Base-by-base conservation (phyloP, 2,329 filamentous ascomycete species). In the Aspergillus melleus region DNA sequence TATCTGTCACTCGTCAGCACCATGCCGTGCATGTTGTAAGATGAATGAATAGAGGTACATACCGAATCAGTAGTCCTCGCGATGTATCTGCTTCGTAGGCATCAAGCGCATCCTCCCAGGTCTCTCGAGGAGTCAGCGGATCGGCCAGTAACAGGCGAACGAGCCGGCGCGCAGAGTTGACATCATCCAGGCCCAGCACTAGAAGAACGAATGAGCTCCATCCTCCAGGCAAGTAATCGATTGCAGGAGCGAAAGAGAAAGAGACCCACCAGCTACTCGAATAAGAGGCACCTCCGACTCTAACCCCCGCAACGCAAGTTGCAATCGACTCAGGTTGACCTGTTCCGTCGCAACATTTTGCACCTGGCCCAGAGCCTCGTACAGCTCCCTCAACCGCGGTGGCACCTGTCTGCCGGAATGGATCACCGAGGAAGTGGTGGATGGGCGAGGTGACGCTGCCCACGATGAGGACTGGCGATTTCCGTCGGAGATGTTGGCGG, bases 121-220 rank as follows among this genome's bases (percentile, higher is more conserved):
- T 74, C 64, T 86, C 82, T 64, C 85, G 82, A 5, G 83, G 76
- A 42, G 81, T 81, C 64, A 93, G 75, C 4, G 90, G 89, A 73
- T 93, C 90, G 2, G 88, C 88, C 1, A 92, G 78, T 12, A 92
- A 76, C 39, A 93, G 79, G 47, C 87, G 84, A 50, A 92, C 82
- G 9, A 97, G 80, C 63, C 78, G 81, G 63, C 82, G 79, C 47
- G 85, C 83, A 51, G 80, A 79, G 20, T 72, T 70, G 59, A 80
- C 77, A 62, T 81, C 79, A 53, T 82, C 79, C 56, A 84, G 64
- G 10, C 81, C 80, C 20, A 86, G 76, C 3, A 85, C 81, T 81
- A 63, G 39, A 50, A 53, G 52, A 24, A 47, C 20, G 3, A 47
- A 24, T 47, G 4, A 47, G 44, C 22, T 9, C 22, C 16, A 19